Evolutionary conservation across 2,329 filamentous ascomycete species (phyloP), one percentile per base, ranked within the genome.

Genomic region (Thielaviopsis populi): DNA sequence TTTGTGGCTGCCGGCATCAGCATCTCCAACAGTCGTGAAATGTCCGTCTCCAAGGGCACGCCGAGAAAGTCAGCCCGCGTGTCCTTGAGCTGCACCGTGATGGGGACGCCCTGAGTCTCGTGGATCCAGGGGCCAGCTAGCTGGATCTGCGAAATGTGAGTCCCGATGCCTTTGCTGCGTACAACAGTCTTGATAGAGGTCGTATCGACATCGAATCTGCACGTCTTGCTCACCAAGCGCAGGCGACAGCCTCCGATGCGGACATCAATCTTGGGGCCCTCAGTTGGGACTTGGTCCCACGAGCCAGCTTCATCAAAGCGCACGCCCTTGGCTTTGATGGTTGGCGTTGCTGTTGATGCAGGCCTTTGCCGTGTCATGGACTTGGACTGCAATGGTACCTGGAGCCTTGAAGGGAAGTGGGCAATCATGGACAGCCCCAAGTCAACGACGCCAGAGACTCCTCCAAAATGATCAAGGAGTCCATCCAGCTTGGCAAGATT

Each of bases 1-100:
- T 91, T 90, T 72, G 94, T 85, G 68, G 91, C 94, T 0, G 91
- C 96, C 0, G 94, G 95, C 6, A 88, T 95, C 63, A 99, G 88
- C 61, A 99, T 79, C 62, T 88, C 86, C 0, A 99, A 76, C 1
- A 99, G 79, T 41, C 86, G 83, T 70, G 91, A 87, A 0, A 99
- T 78, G 72, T 99, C 94, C 19, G 80, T 77, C 68, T 95, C 86
- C 67, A 86, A 86, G 0, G 94, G 92, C 0, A 81, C 75, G 66
- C 81, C 80, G 1, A 90, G 74, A 69, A 88, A 95, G 65, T 92
- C 86, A 27, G 94, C 71, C 1, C 86, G 80, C 27, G 89, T 83
- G 59, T 85, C 85, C 37, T 75, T 77, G 2, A 95, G 70, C 1
- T 86, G 82, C 3, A 85, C 76, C 22, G 78, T 78, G 17, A 89